Percentiles rank a stretch among this genome's conserved stretches.
phyloP scores from a whole-genome alignment of 176 grass and related monocot species.

The Carex cristatella region DNA sequence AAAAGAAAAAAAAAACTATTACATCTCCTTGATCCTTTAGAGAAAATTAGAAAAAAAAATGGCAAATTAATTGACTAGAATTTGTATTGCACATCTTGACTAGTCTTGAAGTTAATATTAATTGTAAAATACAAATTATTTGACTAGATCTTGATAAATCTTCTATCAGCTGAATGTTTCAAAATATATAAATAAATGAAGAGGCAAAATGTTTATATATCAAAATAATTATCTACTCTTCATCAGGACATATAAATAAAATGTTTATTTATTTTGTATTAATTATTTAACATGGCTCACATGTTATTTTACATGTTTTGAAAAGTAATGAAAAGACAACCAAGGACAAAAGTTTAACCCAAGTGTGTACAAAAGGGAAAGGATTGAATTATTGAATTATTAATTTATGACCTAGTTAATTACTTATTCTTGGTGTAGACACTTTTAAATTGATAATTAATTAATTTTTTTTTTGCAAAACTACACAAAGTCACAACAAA shows the following conservation, averaged over 20 bases:
- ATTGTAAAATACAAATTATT: background rate
- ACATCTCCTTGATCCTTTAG: background rate
- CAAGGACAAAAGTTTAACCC: background rate
- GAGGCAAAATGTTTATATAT: too few relatives aligned
- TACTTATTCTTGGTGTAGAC: background rate
- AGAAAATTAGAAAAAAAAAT: background rate
- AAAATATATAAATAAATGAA: too few relatives aligned
- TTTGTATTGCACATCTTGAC: background rate
- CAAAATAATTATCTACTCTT: too few relatives aligned
- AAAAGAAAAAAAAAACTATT: background rate
- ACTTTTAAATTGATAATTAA: background rate
- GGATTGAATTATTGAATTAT: background rate
- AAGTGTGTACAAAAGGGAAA: background rate
- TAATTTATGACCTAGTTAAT: background rate
- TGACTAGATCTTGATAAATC: background rate
- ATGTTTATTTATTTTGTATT: too few relatives aligned
- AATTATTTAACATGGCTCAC: background rate
- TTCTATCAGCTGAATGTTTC: background rate
- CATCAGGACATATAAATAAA: too few relatives aligned
- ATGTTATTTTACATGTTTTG: background rate
- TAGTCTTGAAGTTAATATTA: background rate
- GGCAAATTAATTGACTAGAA: background rate
- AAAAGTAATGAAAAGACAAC: background rate
- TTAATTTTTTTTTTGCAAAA: background rate
- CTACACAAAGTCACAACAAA: background rate